Evolutionary conservation across 805 yeast species (phyloP), one percentile per base, ranked within the genome.

Genomic region (Kodamaea kaohsiungensis): DNA sequence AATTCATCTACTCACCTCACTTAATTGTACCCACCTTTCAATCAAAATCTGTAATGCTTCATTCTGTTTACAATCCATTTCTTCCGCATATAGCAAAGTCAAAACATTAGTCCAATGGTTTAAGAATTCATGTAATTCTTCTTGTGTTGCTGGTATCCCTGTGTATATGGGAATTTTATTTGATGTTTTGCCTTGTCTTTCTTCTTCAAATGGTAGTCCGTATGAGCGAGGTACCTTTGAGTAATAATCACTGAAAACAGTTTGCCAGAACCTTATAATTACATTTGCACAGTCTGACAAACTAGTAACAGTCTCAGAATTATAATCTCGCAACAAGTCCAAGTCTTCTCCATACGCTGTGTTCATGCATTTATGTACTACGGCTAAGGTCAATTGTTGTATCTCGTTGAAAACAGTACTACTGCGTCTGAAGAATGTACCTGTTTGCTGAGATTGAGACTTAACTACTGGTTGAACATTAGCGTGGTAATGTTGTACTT

Each of bases 201-300:
- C 35, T 18, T 49, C 43, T 18, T 30, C 52, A 42, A 50, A 50
- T 13, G 53, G 53, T 9, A 43, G n/a, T 2, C 38, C 45, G 33
- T 46, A 27, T 19, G 50, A 37, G 17, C 38, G 43, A 7, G 53
- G 57, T 42, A 52, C 16, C 25, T 48, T 33, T 7, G 61, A 56
- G 53, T 86, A 81, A 53, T 77, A 80, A 2, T 73, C 81, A 3
- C 78, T 65, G 62, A 88, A 88, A 1, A 83, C 87, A 0, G 91
- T 77, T 1, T 82, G 63, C 79, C 85, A 78, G 60, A 74, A 82
- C 58, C 80, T 65, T 7, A 69, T 67, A 12, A 88, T 63, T 3
- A 71, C 66, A 1, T 66, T 59, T 1, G 80, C 66, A 18, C 83
- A 77, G 53, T 79, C 83, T 2, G 43, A 49, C n/a, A 87, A 59